These are phyloP conservation scores for Chaetothyriales sp. DNA, from an alignment of 2,329 filamentous ascomycete genomes.

Conservation along the genomic window DNA sequence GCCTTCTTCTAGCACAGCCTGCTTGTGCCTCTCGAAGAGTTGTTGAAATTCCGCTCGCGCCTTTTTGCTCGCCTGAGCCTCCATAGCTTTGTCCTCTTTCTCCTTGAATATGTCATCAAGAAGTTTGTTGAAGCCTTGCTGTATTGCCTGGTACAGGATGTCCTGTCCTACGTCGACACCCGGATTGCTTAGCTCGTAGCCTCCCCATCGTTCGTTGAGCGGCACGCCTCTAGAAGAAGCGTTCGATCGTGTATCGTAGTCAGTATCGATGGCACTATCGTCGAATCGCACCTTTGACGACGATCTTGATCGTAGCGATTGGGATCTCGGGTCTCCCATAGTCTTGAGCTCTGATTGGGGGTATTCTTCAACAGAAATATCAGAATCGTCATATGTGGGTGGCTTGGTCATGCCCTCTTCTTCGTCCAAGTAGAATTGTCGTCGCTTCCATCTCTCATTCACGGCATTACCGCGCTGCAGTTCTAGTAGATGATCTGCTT, in stretches of 20 bases:
- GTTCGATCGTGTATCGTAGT: conserved; percentile 58
- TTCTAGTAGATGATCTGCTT: conserved; percentile 25
- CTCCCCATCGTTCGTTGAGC: conserved; percentile 56
- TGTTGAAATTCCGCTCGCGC: conserved; percentile 43
- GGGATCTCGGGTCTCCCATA: conserved; percentile 21
- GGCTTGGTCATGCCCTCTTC: conserved; percentile 62
- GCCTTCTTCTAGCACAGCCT: conserved; percentile 20
- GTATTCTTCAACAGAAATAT: conserved; percentile 29
- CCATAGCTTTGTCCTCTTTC: conserved; percentile 62
- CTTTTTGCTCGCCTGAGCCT: conserved; percentile 48
- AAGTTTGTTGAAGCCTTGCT: conserved; percentile 86
- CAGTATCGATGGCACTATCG: conserved; percentile 51
- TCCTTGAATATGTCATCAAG: conserved; percentile 73
- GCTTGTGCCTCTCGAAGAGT: conserved; percentile 26
- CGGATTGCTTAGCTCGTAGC: conserved; percentile 63
- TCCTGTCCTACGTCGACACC: conserved; percentile 77
- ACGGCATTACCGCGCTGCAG: conserved; percentile 32
- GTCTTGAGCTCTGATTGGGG: conserved; percentile 44
- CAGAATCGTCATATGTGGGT: conserved; percentile 41
- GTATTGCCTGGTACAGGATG: conserved; percentile 78
- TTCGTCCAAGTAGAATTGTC: conserved; percentile 72
- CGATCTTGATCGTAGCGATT: conserved; percentile 50
- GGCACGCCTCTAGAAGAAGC: conserved; percentile 59
- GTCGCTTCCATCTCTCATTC: conserved; percentile 60
- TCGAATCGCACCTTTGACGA: conserved; percentile 69